These are phyloP conservation scores for Geotrichum ghanense DNA, from an alignment of 805 yeast genomes.

Conservation along the genomic window DNA sequence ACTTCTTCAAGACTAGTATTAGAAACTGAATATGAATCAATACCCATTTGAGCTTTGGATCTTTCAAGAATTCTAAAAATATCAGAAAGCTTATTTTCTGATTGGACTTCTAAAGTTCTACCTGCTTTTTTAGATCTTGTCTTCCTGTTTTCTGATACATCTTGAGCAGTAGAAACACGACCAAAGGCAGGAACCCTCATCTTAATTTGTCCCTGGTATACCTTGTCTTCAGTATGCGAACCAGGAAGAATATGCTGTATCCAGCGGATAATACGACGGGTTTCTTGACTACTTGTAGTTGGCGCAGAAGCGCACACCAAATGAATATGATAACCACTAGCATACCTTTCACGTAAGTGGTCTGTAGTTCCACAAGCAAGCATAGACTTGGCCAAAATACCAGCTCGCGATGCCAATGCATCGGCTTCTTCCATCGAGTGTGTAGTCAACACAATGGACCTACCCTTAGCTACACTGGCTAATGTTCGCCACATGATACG, in stretches of 20 bases:
- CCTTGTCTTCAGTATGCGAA: constrained; percentile 19
- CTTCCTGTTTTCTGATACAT: too few species aligned
- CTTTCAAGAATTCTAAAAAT: constrained; percentile 14
- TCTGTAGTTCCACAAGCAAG: constrained; percentile 25
- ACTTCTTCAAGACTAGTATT: constrained; percentile 25
- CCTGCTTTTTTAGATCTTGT: not conserved
- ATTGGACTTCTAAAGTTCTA: not conserved
- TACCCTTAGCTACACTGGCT: constrained; percentile 20
- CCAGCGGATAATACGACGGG: constrained; percentile 18
- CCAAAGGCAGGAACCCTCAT: constrained; percentile 20
- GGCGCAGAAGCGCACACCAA: constrained; percentile 22
- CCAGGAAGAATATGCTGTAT: constrained; percentile 16
- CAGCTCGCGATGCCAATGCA: constrained; percentile 26
- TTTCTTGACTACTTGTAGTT: constrained; percentile 17
- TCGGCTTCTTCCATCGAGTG: constrained; percentile 31
- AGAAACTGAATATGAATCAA: constrained; percentile 22
- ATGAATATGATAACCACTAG: constrained; percentile 22
- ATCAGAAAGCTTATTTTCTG: too few species aligned
- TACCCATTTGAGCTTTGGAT: constrained; percentile 12
- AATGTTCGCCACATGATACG: constrained; percentile 29
- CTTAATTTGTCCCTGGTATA: constrained; percentile 25
- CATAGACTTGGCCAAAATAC: constrained; percentile 22
- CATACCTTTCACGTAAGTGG: constrained; percentile 19
- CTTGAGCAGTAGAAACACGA: too few species aligned
- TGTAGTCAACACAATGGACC: constrained; percentile 26